Percentiles rank a stretch among this genome's conserved stretches.
These are phyloP conservation scores for Monosporozyma solicola DNA, from an alignment of 805 yeast genomes.

Conservation along the genomic window DNA sequence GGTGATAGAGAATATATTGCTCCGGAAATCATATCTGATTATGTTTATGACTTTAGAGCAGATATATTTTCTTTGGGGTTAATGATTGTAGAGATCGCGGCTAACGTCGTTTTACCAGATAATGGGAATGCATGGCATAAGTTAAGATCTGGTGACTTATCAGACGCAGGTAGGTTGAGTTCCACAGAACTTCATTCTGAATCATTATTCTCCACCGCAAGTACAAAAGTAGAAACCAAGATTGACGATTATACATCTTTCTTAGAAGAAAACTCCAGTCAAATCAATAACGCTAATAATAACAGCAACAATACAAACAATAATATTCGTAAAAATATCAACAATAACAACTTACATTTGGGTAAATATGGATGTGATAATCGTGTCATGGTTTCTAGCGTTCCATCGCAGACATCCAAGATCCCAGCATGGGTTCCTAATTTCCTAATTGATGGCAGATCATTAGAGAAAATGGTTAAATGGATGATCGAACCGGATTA, in stretches of 20 bases:
- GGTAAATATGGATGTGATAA: neutral
- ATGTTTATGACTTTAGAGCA: conserved; percentile 81
- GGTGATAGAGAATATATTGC: conserved; percentile 98
- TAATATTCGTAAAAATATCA: neutral
- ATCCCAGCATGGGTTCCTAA: conserved; percentile 85
- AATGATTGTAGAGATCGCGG: conserved; percentile 90
- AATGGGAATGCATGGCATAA: conserved; percentile 97
- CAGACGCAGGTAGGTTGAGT: conserved; percentile 85
- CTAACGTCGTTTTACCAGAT: conserved; percentile 89
- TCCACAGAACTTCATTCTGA: conserved; percentile 50
- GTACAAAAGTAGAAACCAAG: conserved; percentile 23
- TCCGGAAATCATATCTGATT: conserved; percentile 81
- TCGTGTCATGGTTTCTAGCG: neutral
- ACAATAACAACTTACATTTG: neutral
- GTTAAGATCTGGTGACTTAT: conserved; percentile 84
- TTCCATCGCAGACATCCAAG: conserved; percentile 9
- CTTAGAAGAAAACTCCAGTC: neutral
- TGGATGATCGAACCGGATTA: conserved; percentile 90
- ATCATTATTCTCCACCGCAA: conserved; percentile 22
- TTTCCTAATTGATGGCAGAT: conserved; percentile 64
- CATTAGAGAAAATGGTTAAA: conserved; percentile 70
- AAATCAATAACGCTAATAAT: conserved; percentile 9
- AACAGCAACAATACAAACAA: neutral
- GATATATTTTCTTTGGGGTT: conserved; percentile 93
- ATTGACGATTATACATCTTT: neutral